Evolutionary conservation across 768 basidiomycete genomes (phyloP), one percentile per base, ranked within the genome.

Genomic region (Gelatoporia subvermispora): DNA sequence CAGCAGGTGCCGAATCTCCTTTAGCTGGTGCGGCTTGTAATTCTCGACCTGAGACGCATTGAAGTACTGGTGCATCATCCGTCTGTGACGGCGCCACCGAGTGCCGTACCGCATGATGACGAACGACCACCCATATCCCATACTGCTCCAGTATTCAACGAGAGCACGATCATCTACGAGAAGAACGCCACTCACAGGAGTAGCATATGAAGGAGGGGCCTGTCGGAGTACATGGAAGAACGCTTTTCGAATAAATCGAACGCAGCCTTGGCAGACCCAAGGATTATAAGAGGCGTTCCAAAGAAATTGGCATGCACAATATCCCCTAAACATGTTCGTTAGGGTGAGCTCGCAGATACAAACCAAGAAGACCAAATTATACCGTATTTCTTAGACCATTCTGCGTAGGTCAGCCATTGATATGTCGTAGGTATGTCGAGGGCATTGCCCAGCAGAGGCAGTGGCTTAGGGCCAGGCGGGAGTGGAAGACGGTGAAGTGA

Each of bases 111-210:
- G 28, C 28, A 31, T 31, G 5, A 31, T 31, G 5, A 31, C 28
- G 28, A 31, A 31, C 13, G 28, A 31, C 28, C 28, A 31, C 7
- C 28, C 28, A 13, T 7, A 31, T 31, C 28, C 28, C 28, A 31
- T 31, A 13, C 28, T 31, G 5, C 28, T 31, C 28, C 28, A 31
- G 28, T 31, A 13, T 7, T 31, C 13, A 31, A 31, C 5, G 13
- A 31, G 28, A 13, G 5, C 5, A 31, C 5, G 7, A 13, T 31
- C 13, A 7, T 31, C 5, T 31, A 31, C 5, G 13, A 31, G 28
- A 31, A 13, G 7, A 13, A 31, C 24, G 16, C 28, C 22, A 79
- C 81, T 58, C 57, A 85, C 75, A 88, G 70, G 47, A 88, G 28
- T 13, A 31, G 28, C 55, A 62, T 53, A 25, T 42, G 24, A 5